Evolutionary conservation across 2,329 filamentous ascomycete genomes (phyloP).

Genomic region (Xylariaceae sp.): DNA sequence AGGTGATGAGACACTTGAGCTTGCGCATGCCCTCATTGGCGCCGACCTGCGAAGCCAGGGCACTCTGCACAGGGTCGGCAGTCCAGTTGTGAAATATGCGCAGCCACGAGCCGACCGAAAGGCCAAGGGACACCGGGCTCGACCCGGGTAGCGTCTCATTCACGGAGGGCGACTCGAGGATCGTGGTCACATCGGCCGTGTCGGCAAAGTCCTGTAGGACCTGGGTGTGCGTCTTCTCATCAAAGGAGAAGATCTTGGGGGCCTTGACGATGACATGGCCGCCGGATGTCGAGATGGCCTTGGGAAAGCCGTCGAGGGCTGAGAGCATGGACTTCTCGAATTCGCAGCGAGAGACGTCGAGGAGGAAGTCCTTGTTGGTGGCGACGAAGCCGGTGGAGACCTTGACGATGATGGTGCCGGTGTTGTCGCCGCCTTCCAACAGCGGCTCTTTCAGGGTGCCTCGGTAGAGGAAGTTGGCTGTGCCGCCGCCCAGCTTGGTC

Average conservation of each 20-base stretch:
- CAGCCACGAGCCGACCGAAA: slow-evolving; percentile 7
- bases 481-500: slow-evolving; percentile 4
- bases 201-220: slow-evolving; percentile 5
- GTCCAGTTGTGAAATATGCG: slow-evolving; percentile 10
- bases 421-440: neutral
- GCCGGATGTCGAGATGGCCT: slow-evolving; percentile 1
- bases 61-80: neutral
- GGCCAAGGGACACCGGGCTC: slow-evolving; percentile 2
- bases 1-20: slow-evolving; percentile 11
- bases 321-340: slow-evolving; percentile 8
- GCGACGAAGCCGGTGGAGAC: slow-evolving; percentile 4
- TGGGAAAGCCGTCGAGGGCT: slow-evolving; percentile 4
- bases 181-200: slow-evolving; percentile 4
- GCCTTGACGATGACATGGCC: slow-evolving; percentile 5
- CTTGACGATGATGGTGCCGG: slow-evolving; percentile 5
- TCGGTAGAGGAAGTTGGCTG: slow-evolving; percentile 12
- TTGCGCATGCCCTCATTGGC: slow-evolving; percentile 8
- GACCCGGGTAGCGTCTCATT: neutral
- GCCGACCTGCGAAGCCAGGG: neutral
- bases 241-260: slow-evolving; percentile 5
- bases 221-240: slow-evolving; percentile 4
- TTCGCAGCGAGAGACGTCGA: slow-evolving; percentile 3
- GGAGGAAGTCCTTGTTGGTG: slow-evolving; percentile 5
- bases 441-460: slow-evolving; percentile 2
- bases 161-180: slow-evolving; percentile 2